Evolutionary conservation across 2,329 filamentous ascomycete species (phyloP).

Genomic region (Penicillium sp.): DNA sequence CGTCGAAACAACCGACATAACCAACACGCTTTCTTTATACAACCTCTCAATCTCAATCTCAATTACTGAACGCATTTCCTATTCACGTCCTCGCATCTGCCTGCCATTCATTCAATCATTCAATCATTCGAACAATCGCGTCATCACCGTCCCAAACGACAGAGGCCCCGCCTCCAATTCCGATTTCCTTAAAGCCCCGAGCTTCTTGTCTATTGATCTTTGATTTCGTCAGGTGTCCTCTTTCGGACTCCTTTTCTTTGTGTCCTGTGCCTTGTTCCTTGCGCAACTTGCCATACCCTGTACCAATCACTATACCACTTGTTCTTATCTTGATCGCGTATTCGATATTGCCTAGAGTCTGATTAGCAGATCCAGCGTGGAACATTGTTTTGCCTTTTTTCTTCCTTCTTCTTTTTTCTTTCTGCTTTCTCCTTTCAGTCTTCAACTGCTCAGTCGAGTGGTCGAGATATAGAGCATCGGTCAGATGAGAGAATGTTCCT

Average conservation of each 20-base stretch:
- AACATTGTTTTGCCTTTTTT: background rate
- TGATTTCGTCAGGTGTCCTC: slow-evolving; percentile 1
- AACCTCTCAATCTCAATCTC: background rate
- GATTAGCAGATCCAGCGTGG: slow-evolving; percentile 11
- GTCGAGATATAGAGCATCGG: background rate
- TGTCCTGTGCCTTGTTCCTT: background rate
- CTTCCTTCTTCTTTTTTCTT: background rate
- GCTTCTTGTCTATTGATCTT: background rate
- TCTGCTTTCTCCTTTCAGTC: background rate
- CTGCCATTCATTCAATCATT: background rate
- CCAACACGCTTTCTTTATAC: slow-evolving; percentile 14
- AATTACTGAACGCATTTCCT: slow-evolving; percentile 5
- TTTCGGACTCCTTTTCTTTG: too few relatives aligned
- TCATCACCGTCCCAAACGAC: background rate
- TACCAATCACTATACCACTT: slow-evolving; percentile 28
- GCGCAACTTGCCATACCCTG: slow-evolving; percentile 20
- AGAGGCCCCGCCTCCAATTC: background rate
- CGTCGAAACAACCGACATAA: background rate
- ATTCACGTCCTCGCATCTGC: background rate
- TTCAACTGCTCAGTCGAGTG: too few relatives aligned
- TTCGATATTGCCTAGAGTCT: slow-evolving; percentile 3
- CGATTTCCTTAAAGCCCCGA: background rate
- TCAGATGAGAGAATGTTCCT: background rate
- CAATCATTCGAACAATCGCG: background rate
- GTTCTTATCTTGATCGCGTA: slow-evolving; percentile 10